A percentile compares a stretch with the other conserved stretches of the same genome.
Conservation (phyloP, 2,329 filamentous ascomycete species). For the Beauveria pseudobassiana region DNA sequence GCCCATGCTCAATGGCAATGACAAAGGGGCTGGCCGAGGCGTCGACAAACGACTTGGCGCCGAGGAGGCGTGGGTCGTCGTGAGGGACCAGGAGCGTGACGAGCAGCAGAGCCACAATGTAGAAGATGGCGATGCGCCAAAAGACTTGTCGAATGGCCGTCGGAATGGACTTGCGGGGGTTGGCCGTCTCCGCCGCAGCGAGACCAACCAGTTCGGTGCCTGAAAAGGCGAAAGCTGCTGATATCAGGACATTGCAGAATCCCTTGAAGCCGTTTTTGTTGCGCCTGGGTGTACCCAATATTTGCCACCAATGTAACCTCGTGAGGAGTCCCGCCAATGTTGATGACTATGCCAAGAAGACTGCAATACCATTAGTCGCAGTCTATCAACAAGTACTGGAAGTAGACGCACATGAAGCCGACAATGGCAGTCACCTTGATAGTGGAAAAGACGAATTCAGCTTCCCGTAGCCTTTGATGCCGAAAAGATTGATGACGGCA, state of each 20-base stretch:
- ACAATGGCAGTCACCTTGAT: slow-evolving; percentile 48
- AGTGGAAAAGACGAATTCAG: slow-evolving; percentile 45
- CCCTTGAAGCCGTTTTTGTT: slow-evolving; percentile 64
- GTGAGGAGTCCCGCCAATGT: slow-evolving; percentile 45
- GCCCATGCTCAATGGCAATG: slow-evolving; percentile 37
- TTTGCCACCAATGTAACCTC: slow-evolving; percentile 33
- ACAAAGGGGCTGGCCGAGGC: slow-evolving; percentile 40
- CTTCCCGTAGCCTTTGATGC: slow-evolving; percentile 42
- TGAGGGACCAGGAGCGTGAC: slow-evolving; percentile 35
- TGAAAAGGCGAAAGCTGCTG: slow-evolving; percentile 59
- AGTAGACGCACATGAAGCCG: slow-evolving; percentile 42
- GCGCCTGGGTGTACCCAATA: slow-evolving; percentile 35
- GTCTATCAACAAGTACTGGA: no score
- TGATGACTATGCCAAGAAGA: slow-evolving; percentile 45
- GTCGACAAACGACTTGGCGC: slow-evolving; percentile 18
- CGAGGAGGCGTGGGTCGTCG: slow-evolving; percentile 33
- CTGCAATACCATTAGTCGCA: neutral
- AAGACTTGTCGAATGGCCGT: slow-evolving; percentile 67
- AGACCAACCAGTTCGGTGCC: slow-evolving; percentile 61
- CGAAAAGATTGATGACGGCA: slow-evolving; percentile 42
- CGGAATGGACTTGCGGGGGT: slow-evolving; percentile 62
- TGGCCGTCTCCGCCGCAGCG: slow-evolving; percentile 57
- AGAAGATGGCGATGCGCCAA: slow-evolving; percentile 41
- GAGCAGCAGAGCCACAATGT: slow-evolving; percentile 37
- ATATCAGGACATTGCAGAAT: slow-evolving; percentile 59